Base-by-base conservation (phyloP, 2,329 filamentous ascomycete species). In the Neopestalotiopsis sp. region DNA sequence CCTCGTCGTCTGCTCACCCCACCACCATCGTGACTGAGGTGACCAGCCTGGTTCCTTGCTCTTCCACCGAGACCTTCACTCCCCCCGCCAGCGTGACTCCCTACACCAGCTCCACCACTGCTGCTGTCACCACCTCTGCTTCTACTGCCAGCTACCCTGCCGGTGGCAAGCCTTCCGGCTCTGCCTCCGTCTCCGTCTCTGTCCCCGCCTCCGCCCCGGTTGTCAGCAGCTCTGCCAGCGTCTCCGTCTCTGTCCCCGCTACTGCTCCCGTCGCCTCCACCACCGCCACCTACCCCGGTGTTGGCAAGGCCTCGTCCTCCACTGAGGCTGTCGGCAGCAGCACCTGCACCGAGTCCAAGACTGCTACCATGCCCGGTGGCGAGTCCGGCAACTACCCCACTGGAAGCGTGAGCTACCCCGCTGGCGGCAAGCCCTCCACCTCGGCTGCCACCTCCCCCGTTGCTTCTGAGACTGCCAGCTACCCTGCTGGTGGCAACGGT, bases 31-130 rank as follows among this genome's bases (percentile, higher is more conserved):
- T 73, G 64, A 72, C 74, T 24, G 65, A 73, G 28, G 69, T 71
- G 40, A 74, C 72, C 17, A 76, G 74, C 60, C 71, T 77, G 32
- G 69, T 71, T 58, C 73, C 76, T 66, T 76, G 74, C 72, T 73
- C 74, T 34, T 69, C 69, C 66, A 72, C 71, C 4, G 68, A 71
- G 13, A 77, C 76, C 17, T 76, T 78, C 68, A 72, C 71, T 59
- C 72, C 76, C 32, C 75, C 76, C 32, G 64, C 75, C n/a, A 34
- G 38, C n/a, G 61, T 68, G 38, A 42, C 66, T 12, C 52, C 60
- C 7, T 57, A 45, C 65, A 34, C 68, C 10, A 40, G 56, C 24
- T 28, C 24, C 24, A 28, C 24, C 24, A 28, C 24, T 28, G 24
- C 24, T 28, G 24, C 24, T 28, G 24, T 28, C 24, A 28, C 24